Conservation (phyloP, 1,284 basidiomycete genomes). For the Agroathelia rolfsii region DNA sequence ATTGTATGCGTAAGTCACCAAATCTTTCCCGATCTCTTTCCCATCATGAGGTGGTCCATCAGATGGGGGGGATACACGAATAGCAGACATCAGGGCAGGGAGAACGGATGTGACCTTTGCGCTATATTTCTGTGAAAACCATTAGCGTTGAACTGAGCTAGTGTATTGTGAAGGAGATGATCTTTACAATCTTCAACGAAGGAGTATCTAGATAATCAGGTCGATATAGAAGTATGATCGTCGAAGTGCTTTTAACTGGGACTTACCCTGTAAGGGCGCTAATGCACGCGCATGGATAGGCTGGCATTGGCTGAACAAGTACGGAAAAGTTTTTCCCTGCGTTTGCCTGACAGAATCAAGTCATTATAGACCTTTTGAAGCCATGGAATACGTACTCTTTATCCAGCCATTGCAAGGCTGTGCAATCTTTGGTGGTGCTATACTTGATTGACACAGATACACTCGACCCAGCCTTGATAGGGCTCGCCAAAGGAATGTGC, state of each 20-base stretch:
- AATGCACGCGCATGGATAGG: slow-evolving; percentile 83
- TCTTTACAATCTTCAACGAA: slow-evolving; percentile 62
- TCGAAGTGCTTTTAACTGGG: no score
- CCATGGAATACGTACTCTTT: slow-evolving; percentile 48
- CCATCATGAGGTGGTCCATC: slow-evolving; percentile 57
- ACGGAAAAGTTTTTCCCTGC: slow-evolving; percentile 78
- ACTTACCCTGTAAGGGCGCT: slow-evolving; percentile 68
- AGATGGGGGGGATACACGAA: slow-evolving; percentile 65
- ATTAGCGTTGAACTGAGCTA: no score
- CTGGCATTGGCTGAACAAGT: slow-evolving; percentile 92
- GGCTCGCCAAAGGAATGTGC: slow-evolving; percentile 36
- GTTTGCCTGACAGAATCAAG: slow-evolving; percentile 63
- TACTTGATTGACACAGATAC: slow-evolving; percentile 59
- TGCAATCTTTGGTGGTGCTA: slow-evolving; percentile 68
- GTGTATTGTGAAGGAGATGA: slow-evolving; percentile 3
- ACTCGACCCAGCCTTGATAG: slow-evolving; percentile 31
- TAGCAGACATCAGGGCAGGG: slow-evolving; percentile 78
- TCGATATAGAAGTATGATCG: not conserved
- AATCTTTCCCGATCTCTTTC: slow-evolving; percentile 60
- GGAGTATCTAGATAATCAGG: slow-evolving; percentile 61
- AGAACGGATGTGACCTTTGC: slow-evolving; percentile 69
- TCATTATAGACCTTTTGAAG: slow-evolving; percentile 3
- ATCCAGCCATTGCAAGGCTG: slow-evolving; percentile 89
- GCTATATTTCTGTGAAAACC: slow-evolving; percentile 66
- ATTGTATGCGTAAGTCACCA: slow-evolving; percentile 55